Evolutionary conservation across 495 filamentous ascomycete genomes (phyloP), one percentile per base, ranked within the genome.

Genomic region (Rusavskia elegans): DNA sequence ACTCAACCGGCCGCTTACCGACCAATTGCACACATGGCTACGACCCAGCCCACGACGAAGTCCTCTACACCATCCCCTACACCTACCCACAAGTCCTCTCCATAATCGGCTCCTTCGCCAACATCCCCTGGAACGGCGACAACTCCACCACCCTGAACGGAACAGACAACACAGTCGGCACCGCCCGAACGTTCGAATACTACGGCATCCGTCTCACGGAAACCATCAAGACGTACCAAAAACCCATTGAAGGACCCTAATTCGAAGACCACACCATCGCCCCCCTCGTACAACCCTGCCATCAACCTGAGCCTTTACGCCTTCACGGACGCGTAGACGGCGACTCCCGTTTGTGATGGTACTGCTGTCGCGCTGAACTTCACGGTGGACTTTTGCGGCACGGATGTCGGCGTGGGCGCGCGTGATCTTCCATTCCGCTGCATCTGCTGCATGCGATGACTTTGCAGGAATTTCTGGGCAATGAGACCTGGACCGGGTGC

Each of bases 41-140:
- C 48, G 36, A 42, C 11, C 42, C 56, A 11, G 61, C 53, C n/a
- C 59, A 49, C 29, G 53, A 57, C 52, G 52, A 49, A 37, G 52
- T 56, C n/a, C 29, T 63, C 20, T 56, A 53, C 56, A 57, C 61
- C 14, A 51, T 61, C 9, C 62, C 58, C 1, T 64, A 63, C 53
- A 61, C 61, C 13, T 61, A 63, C 42, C 9, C 49, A 6, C 42
- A 59, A 56, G 58, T 63, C 13, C 53, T 63, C 19, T 57, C 49
- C 11, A 57, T 63, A 20, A 59, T 64, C 50, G 62, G 61, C 23
- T 51, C 50, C 52, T 64, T 46, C 23, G 44, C 20, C 20, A 61
- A 64, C 38, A 54, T 63, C 8, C 63, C 61, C 45, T 63, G 61
- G 61, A 59, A 53, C 38, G 58, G 61, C 3, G 54, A n/a, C 25